These are phyloP conservation scores for Geranium brycei DNA, from an alignment of 345 rosid genomes.

Conservation along the genomic window DNA sequence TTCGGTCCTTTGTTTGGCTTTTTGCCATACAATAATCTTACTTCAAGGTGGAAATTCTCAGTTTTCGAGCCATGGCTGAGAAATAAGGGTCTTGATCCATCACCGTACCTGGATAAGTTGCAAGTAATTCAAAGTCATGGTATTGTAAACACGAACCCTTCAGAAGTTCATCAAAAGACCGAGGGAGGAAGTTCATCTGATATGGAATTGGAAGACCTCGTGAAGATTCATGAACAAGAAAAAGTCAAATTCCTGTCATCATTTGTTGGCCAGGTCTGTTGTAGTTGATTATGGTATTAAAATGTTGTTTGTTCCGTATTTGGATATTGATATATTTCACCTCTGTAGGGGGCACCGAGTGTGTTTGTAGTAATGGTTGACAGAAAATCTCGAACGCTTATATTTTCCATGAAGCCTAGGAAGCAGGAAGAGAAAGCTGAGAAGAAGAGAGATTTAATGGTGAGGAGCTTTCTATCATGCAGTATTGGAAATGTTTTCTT, in stretches of 20 bases:
- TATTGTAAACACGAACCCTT: slow-evolving; percentile 17
- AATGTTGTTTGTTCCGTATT: slow-evolving; percentile 4
- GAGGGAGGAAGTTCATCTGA: slow-evolving; percentile 41
- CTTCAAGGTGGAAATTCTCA: slow-evolving; percentile 68
- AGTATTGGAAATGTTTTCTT: too few species aligned
- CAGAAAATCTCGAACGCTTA: slow-evolving; percentile 49
- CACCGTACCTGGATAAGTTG: slow-evolving; percentile 47
- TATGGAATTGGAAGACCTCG: slow-evolving; percentile 77
- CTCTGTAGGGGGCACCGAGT: slow-evolving; percentile 48
- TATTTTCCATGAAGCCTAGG: slow-evolving; percentile 69
- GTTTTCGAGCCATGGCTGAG: slow-evolving; percentile 93
- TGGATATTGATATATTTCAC: slow-evolving; percentile 5
- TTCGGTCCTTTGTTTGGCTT: slow-evolving; percentile 77
- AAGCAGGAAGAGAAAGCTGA: slow-evolving; percentile 58
- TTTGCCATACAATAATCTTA: slow-evolving; percentile 78
- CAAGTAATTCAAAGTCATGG: slow-evolving; percentile 60
- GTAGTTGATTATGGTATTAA: slow-evolving; percentile 3
- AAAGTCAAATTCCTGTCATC: slow-evolving; percentile 76
- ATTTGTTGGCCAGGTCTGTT: slow-evolving; percentile 77
- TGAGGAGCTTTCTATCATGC: slow-evolving; percentile 15
- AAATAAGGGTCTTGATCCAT: slow-evolving; percentile 78
- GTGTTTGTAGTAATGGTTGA: slow-evolving; percentile 51
- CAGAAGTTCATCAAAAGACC: slow-evolving; percentile 19
- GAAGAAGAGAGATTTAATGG: slow-evolving; percentile 79
- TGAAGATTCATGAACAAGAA: slow-evolving; percentile 62